Base-by-base conservation (phyloP, 1,284 basidiomycete species). In the Papiliotrema laurentii region DNA sequence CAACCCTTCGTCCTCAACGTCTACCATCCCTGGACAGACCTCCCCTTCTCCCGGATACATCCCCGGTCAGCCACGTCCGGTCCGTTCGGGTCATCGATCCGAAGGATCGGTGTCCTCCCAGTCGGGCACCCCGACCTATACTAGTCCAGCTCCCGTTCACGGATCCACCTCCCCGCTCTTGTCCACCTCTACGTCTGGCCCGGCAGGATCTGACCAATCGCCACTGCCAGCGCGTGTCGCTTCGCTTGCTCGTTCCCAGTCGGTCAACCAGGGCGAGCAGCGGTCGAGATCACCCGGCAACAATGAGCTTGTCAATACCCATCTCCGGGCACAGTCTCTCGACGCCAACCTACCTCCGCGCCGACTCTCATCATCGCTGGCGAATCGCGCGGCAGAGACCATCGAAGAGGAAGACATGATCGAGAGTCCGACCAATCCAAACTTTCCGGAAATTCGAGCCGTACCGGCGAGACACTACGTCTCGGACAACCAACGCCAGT, bases 1-100 rank as follows among this genome's bases (percentile, higher is more conserved):
- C 35, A 60, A 58, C 10, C 62, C 65, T 2, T 54, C 62, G 0
- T 49, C 55, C 13, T 65, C 63, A 5, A 49, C 46, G 10, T 45
- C 53, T 5, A 54, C 58, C 7, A 31, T 45, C 11, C 25, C 40
- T 2, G 43, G 54, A 2, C 53, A 54, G 22, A 43, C 48, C 4
- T 49, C 55, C 1, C 46, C 59, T 4, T 37, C 53, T 10, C 55
- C 63, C 3, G 54, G 50, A 2, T 72, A 72, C 44, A 57, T 68
- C 2, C 69, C 69, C 4, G 69, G 69, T 35, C 68, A 70, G 41
- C 67, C 65, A 3, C 56, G 69, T 19, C 69, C 69, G 1, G 58
- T 72, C 21, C 56, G 69, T 22, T 51, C 55, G 9, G 46, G 45
- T 5, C 61, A 64, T 43, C 51, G 54, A 11, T 63, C 63, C 1